Evolutionary conservation across 257 asterid genomes (phyloP).

Genomic region (Nicotiana tomentosiformis): DNA sequence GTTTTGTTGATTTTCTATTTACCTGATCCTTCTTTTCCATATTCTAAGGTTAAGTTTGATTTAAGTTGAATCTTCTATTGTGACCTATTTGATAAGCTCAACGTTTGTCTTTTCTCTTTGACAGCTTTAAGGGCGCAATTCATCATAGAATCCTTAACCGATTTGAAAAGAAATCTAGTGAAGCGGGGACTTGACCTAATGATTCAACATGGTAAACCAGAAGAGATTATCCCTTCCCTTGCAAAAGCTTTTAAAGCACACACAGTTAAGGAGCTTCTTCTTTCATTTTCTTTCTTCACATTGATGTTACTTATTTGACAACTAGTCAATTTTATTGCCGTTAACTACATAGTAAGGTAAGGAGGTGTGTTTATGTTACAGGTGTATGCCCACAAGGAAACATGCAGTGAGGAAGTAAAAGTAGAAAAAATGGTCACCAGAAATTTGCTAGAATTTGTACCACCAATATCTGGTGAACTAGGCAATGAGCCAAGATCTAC

Average conservation of each 20-base stretch:
- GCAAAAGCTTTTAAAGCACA: slow-evolving; percentile 64
- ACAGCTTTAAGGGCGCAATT: slow-evolving; percentile 85
- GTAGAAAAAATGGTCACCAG: slow-evolving; percentile 60
- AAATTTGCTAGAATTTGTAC: slow-evolving; percentile 30
- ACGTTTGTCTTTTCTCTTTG: slow-evolving; percentile 14
- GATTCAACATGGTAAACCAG: slow-evolving; percentile 83
- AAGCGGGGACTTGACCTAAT: slow-evolving; percentile 74
- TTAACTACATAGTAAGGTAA: slow-evolving; percentile 1
- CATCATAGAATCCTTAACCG: slow-evolving; percentile 64
- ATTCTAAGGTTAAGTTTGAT: background rate
- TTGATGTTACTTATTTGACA: background rate
- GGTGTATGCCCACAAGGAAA: slow-evolving; percentile 96
- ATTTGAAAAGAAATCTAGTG: slow-evolving; percentile 58
- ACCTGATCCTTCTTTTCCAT: background rate
- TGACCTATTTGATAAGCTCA: background rate
- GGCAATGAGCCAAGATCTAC: slow-evolving; percentile 16
- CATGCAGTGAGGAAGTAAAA: slow-evolving; percentile 89
- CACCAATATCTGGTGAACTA: slow-evolving; percentile 23
- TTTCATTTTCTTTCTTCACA: slow-evolving; percentile 5
- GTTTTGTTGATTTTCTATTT: background rate
- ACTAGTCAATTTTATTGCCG: too few relatives aligned
- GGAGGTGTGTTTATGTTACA: slow-evolving; percentile 20
- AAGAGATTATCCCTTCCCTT: slow-evolving; percentile 69
- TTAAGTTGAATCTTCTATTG: background rate
- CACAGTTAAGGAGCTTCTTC: slow-evolving; percentile 51